Evolutionary conservation across 345 rosid species (phyloP).

Genomic region (Barbarea vulgaris): DNA sequence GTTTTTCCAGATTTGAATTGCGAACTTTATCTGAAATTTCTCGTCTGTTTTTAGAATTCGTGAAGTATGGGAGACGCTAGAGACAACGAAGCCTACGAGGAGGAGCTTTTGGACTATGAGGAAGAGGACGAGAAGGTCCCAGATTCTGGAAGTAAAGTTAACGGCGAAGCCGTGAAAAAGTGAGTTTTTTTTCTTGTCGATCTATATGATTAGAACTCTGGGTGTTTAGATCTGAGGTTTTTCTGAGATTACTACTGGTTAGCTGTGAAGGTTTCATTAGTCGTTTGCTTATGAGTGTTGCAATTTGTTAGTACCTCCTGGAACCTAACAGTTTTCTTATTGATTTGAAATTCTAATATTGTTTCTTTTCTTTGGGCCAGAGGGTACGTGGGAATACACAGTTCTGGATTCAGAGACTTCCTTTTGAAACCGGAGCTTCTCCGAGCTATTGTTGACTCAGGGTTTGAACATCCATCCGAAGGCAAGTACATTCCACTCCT

Average conservation of each 20-base stretch:
- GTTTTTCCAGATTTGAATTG: not conserved
- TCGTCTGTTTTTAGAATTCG: not conserved
- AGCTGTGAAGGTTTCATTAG: not conserved
- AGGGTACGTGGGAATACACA: constrained; percentile 98
- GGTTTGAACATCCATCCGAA: constrained; percentile 99
- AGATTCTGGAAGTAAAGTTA: constrained; percentile 70
- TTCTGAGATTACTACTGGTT: not conserved
- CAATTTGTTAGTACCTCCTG: not conserved
- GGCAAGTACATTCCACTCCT: constrained; percentile 46
- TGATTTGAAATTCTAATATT: not conserved
- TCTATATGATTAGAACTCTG: not conserved
- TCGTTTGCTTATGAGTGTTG: not conserved
- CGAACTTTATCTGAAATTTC: not conserved
- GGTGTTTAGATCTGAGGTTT: not conserved
- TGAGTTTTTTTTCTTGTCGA: constrained; percentile 40
- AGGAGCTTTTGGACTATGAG: constrained; percentile 96
- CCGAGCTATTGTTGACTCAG: constrained; percentile 94
- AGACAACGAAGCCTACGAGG: constrained; percentile 97
- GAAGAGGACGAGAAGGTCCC: constrained; percentile 92
- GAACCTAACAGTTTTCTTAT: not conserved
- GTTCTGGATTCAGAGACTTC: constrained; percentile 99
- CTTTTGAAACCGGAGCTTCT: constrained; percentile 98
- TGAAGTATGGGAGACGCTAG: constrained; percentile 81
- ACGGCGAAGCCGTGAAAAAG: constrained; percentile 91
- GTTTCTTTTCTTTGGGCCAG: constrained; percentile 37